A percentile compares a stretch with the other conserved stretches of the same genome.
phyloP scores from a whole-genome alignment of 495 filamentous ascomycete genomes.

The Hypoxylon perforatum region DNA sequence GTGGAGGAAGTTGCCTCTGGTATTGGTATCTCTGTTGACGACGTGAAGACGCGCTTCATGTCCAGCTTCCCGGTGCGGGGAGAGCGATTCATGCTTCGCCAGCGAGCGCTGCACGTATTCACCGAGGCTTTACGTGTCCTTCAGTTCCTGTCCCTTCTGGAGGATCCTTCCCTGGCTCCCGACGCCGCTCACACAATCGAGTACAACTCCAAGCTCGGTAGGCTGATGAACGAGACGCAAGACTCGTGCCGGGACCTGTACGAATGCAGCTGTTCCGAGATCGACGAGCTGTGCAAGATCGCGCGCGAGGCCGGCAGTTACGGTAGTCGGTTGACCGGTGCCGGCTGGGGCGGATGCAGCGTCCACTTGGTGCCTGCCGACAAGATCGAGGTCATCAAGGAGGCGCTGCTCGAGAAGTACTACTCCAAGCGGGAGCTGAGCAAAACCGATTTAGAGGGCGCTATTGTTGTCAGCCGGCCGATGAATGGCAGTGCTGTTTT shows the following conservation, averaged over 20 bases:
- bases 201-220: constrained; percentile 78
- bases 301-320: constrained; percentile 81
- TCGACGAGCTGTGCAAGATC: constrained; percentile 86
- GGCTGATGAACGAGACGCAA: constrained; percentile 89
- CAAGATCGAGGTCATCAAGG: constrained; percentile 83
- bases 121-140: constrained; percentile 87
- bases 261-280: constrained; percentile 89
- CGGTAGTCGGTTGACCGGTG: constrained; percentile 89
- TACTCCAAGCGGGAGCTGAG: constrained; percentile 81
- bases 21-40: constrained; percentile 72
- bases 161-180: constrained; percentile 48
- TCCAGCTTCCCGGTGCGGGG: constrained; percentile 88
- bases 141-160: constrained; percentile 79
- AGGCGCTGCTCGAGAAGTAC: constrained; percentile 82
- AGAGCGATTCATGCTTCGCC: constrained; percentile 85
- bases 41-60: constrained; percentile 79
- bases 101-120: constrained; percentile 90
- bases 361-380: constrained; percentile 91
- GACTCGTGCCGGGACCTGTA: constrained; percentile 84
- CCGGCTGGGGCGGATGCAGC: constrained; percentile 96
- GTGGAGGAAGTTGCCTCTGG: constrained; percentile 84
- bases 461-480: constrained; percentile 91
- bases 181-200: constrained; percentile 61
- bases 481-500: constrained; percentile 73
- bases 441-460: constrained; percentile 76